phyloP scores from a whole-genome alignment of 176 grass and related monocot genomes.

The Triticum monococcum region DNA sequence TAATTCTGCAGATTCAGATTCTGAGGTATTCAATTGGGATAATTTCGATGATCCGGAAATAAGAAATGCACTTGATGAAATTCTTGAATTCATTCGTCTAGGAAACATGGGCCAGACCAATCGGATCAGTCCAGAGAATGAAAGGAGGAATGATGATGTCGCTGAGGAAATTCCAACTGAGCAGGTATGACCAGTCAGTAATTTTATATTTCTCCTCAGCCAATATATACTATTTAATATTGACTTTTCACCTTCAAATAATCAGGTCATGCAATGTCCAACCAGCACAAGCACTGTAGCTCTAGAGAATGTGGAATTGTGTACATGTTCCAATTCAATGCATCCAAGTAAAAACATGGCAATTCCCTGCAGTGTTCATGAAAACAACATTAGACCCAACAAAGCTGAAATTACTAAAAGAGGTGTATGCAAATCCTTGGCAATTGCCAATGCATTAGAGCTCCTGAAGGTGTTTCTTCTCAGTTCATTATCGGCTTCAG shows the following conservation, averaged over 20 bases:
- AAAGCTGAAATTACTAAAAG: conserved; percentile 53
- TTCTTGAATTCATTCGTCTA: conserved; percentile 63
- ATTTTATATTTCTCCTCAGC: conserved; percentile 7
- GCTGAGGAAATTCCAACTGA: conserved; percentile 9
- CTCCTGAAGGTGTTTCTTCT: conserved; percentile 86
- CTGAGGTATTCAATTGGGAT: conserved; percentile 60
- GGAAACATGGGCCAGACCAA: conserved; percentile 44
- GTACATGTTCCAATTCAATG: conserved; percentile 20
- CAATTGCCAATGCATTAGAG: conserved; percentile 78
- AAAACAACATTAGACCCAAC: conserved; percentile 41
- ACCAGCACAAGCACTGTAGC: not conserved
- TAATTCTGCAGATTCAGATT: conserved; percentile 30
- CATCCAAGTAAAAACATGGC: conserved; percentile 36
- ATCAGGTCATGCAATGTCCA: conserved; percentile 32
- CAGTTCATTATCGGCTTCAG: conserved; percentile 52
- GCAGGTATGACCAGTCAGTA: conserved; percentile 38
- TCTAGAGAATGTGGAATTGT: conserved; percentile 32
- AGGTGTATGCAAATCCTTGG: conserved; percentile 63
- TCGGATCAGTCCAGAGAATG: conserved; percentile 31
- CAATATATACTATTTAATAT: not conserved
- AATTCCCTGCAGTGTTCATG: conserved; percentile 11
- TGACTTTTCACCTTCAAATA: not conserved
- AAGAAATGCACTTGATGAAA: conserved; percentile 69
- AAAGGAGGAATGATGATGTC: conserved; percentile 27
- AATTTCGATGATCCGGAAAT: conserved; percentile 72